phyloP scores from a whole-genome alignment of 768 basidiomycete genomes.

The Tylopilus sp. region DNA sequence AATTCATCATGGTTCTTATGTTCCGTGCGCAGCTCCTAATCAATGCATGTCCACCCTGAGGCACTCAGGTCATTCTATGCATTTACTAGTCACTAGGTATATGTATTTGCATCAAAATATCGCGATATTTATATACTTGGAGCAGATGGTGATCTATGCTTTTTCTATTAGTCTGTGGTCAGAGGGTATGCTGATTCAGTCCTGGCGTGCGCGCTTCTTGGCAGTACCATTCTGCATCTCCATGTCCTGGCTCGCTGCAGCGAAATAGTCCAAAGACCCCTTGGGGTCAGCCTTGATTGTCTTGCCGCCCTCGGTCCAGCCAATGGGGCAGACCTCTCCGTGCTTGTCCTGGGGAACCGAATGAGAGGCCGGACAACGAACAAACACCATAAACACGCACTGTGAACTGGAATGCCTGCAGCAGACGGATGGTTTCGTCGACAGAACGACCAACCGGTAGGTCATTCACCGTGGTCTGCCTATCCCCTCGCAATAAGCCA shows the following conservation, averaged over 20 bases:
- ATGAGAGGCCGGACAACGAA: neutral
- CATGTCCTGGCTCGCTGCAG: slow-evolving; percentile 25
- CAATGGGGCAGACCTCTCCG: slow-evolving; percentile 91
- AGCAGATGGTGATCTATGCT: neutral
- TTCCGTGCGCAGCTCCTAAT: too few relatives aligned
- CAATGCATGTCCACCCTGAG: too few relatives aligned
- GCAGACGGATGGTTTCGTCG: slow-evolving; percentile 85
- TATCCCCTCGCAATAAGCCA: slow-evolving; percentile 22
- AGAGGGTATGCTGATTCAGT: slow-evolving; percentile 27
- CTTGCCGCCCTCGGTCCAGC: slow-evolving; percentile 79
- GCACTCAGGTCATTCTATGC: too few relatives aligned
- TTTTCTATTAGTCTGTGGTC: neutral
- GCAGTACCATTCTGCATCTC: slow-evolving; percentile 38
- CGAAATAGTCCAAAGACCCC: slow-evolving; percentile 73
- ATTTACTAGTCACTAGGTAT: neutral
- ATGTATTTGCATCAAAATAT: neutral
- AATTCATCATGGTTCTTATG: neutral
- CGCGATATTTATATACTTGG: neutral
- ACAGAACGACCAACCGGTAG: slow-evolving; percentile 94
- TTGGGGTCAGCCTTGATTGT: slow-evolving; percentile 82
- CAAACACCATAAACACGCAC: slow-evolving; percentile 39
- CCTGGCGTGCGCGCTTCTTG: slow-evolving; percentile 59
- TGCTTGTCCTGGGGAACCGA: slow-evolving; percentile 55
- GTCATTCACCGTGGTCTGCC: slow-evolving; percentile 88
- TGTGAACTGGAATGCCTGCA: slow-evolving; percentile 92